Conservation (phyloP, 306 rosid genomes). For the peach (Prunus persica) region Prunus_persica_NCBIv2 NC_034015.1:15535501-15536000, state of each 20-base stretch:
- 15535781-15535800: conserved; percentile 38
- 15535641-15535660: conserved; percentile 19
- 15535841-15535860: conserved; percentile 19
- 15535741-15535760: conserved; percentile 30
- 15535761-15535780: conserved; percentile 6
- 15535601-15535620: conserved; percentile 60
- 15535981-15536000: neutral
- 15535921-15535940: neutral
- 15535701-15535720: conserved; percentile 17
- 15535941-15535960: neutral
- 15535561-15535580: conserved; percentile 60
- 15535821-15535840: conserved; percentile 47
- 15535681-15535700: conserved; percentile 38
- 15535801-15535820: conserved; percentile 53
- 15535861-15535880: neutral
- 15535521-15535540: conserved; percentile 37
- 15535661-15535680: conserved; percentile 33
- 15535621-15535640: conserved; percentile 61
- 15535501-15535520: conserved; percentile 27
- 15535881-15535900: neutral
- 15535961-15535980: neutral
- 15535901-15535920: conserved; percentile 25
- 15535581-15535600: conserved; percentile 51
- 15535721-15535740: conserved; percentile 26
- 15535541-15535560: conserved; percentile 34